These are phyloP conservation scores for Citrullus colocynthis DNA, from an alignment of 306 rosid genomes.

Conservation along the genomic window DNA sequence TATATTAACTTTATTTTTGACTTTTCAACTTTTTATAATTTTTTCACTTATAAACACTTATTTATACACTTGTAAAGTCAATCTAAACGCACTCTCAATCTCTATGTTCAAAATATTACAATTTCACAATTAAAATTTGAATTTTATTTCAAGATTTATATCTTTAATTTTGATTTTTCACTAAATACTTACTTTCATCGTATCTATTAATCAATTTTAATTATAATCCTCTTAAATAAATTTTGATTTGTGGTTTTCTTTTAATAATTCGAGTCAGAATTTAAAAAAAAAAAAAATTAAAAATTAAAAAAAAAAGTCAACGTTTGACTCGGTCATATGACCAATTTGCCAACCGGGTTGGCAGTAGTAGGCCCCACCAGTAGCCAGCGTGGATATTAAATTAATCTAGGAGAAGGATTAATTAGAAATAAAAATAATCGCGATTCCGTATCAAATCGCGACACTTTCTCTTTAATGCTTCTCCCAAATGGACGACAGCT, in stretches of 20 bases:
- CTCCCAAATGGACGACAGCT: slow-evolving; percentile 7
- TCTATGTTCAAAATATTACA: too few species aligned
- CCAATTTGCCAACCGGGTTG: neutral
- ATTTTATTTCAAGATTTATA: too few species aligned
- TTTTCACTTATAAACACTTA: too few species aligned
- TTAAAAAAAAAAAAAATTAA: neutral
- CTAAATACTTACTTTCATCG: too few species aligned
- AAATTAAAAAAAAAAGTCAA: neutral
- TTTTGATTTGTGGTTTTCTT: neutral
- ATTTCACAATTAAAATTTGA: too few species aligned
- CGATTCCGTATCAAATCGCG: neutral
- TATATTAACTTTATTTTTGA: too few species aligned
- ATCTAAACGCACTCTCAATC: too few species aligned
- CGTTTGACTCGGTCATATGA: neutral
- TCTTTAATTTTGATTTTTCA: too few species aligned
- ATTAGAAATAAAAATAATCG: neutral
- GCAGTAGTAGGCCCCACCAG: neutral
- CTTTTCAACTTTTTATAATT: too few species aligned
- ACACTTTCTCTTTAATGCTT: neutral
- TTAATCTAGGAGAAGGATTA: neutral
- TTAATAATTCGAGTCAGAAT: neutral
- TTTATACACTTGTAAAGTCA: too few species aligned
- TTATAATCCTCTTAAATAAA: neutral
- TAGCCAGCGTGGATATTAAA: neutral
- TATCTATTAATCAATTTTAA: too few species aligned